Evolutionary conservation across 2,329 filamentous ascomycete genomes (phyloP).

Genomic region (Fusarium longipes): DNA sequence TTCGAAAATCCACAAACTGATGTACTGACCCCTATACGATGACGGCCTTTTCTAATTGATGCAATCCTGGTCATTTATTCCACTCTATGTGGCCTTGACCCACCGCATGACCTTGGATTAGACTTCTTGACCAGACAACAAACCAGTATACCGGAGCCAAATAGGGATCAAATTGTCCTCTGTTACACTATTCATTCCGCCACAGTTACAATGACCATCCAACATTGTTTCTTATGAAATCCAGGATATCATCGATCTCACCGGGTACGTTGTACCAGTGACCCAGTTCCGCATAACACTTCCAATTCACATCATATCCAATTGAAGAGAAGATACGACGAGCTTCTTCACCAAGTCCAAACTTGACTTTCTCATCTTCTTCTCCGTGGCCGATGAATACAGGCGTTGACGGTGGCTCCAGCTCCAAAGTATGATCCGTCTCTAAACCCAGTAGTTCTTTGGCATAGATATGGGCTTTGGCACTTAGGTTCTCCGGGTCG

Average conservation of each 20-base stretch:
- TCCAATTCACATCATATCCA: slow-evolving; percentile 45
- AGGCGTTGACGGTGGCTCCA: slow-evolving; percentile 46
- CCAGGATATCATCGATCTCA: slow-evolving; percentile 56
- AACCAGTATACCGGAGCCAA: neutral
- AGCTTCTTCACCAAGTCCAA: slow-evolving; percentile 49
- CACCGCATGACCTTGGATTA: neutral
- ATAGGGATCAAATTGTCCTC: too few species aligned
- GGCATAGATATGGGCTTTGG: slow-evolving; percentile 47
- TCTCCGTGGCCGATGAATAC: slow-evolving; percentile 58
- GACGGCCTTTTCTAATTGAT: slow-evolving; percentile 6
- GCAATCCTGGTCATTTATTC: neutral
- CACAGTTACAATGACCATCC: neutral
- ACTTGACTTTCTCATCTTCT: slow-evolving; percentile 53
- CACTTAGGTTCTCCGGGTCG: slow-evolving; percentile 3
- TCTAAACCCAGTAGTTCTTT: slow-evolving; percentile 47
- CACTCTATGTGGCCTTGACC: neutral
- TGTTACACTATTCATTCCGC: too few species aligned
- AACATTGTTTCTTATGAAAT: slow-evolving; percentile 42
- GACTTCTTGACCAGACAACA: neutral
- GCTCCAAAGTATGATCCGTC: slow-evolving; percentile 11
- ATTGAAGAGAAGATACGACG: slow-evolving; percentile 44
- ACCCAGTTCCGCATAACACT: slow-evolving; percentile 54
- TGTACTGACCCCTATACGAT: slow-evolving; percentile 31
- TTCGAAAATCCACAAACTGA: slow-evolving; percentile 24
- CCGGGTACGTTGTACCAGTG: slow-evolving; percentile 63